A percentile compares a stretch with the other conserved stretches of the same genome.
These are phyloP conservation scores for Arthrobotrys sinensis DNA, from an alignment of 2,329 filamentous ascomycete genomes.

Conservation along the genomic window DNA sequence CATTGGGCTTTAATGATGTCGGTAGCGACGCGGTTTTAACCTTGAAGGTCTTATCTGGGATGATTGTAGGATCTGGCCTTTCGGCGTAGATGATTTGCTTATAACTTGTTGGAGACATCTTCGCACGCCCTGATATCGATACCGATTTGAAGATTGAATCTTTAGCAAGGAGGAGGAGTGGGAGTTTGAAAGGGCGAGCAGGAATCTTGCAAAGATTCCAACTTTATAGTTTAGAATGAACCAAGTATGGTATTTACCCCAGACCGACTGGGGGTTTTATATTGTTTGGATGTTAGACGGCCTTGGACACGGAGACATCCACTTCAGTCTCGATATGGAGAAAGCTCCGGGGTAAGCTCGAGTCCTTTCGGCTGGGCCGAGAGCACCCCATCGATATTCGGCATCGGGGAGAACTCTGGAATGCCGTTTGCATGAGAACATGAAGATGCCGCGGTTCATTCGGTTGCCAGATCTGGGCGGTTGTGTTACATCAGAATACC, in stretches of 20 bases:
- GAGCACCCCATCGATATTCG: conserved; percentile 23
- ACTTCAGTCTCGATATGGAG: conserved; percentile 40
- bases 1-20: conserved; percentile 71
- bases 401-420: conserved; percentile 16
- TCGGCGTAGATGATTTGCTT: conserved; percentile 75
- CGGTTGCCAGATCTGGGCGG: conserved; percentile 42
- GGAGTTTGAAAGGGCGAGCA: background rate
- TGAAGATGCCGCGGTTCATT: conserved; percentile 60
- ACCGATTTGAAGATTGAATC: background rate
- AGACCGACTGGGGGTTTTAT: conserved; percentile 29
- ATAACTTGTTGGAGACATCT: conserved; percentile 65
- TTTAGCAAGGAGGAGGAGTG: background rate
- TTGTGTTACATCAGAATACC: conserved; percentile 20
- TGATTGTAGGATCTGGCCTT: conserved; percentile 74
- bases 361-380: conserved; percentile 56
- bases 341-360: conserved; percentile 53
- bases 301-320: conserved; percentile 1
- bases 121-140: background rate
- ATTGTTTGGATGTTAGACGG: conserved; percentile 19
- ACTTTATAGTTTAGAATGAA: conserved; percentile 25
- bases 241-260: conserved; percentile 8
- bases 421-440: conserved; percentile 38
- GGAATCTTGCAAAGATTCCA: background rate
- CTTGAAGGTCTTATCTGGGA: conserved; percentile 78
- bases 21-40: conserved; percentile 71